phyloP scores from a whole-genome alignment of 345 rosid genomes.

The Aurinia saxatilis region DNA sequence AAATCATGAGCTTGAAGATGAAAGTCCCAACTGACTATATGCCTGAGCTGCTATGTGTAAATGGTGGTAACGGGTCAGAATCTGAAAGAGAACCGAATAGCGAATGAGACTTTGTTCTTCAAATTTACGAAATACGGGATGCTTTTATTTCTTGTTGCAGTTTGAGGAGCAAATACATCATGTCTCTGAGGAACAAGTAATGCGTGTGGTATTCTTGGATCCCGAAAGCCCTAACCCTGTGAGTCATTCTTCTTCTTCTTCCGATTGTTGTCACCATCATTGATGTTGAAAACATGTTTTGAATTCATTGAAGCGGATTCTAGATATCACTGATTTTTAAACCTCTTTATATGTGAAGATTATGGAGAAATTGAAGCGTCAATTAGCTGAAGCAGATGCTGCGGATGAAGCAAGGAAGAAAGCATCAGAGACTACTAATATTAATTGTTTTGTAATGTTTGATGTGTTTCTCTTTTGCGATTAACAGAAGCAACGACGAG shows the following conservation, averaged over 20 bases:
- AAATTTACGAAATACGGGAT: background rate
- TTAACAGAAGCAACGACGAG: constrained; percentile 85
- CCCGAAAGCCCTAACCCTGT: constrained; percentile 75
- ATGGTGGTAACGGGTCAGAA: too few relatives aligned
- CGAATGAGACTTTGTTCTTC: background rate
- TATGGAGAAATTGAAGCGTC: constrained; percentile 75
- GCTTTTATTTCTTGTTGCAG: constrained; percentile 58
- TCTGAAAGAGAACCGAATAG: too few relatives aligned
- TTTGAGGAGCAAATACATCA: constrained; percentile 95
- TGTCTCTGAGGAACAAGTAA: constrained; percentile 64
- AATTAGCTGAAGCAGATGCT: constrained; percentile 83
- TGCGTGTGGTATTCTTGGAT: constrained; percentile 79
- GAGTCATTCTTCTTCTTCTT: constrained; percentile 19
- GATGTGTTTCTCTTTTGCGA: background rate
- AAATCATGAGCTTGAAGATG: constrained; percentile 92
- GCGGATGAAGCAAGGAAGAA: constrained; percentile 76
- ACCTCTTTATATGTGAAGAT: background rate
- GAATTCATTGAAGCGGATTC: too few relatives aligned
- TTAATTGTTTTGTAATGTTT: background rate
- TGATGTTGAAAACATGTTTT: too few relatives aligned
- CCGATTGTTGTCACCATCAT: too few relatives aligned
- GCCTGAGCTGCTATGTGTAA: constrained; percentile 96
- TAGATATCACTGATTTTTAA: background rate
- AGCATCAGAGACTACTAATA: constrained; percentile 41
- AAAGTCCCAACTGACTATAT: constrained; percentile 78